A percentile compares a stretch with the other conserved stretches of the same genome.
phyloP scores from a whole-genome alignment of 164 flowering plant genomes.

The Akebia trifoliata region DNA sequence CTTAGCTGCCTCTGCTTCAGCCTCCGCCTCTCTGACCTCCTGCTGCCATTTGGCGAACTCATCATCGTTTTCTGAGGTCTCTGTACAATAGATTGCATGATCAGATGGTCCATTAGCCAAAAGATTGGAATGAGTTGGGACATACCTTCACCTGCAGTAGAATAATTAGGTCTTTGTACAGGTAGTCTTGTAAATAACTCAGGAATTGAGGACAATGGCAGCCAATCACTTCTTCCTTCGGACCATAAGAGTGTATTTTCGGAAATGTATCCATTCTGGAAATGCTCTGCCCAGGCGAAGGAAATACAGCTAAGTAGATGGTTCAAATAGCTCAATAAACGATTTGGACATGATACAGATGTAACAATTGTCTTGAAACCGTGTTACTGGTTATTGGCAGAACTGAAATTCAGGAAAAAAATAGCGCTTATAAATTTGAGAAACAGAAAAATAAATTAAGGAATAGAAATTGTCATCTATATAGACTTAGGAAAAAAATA shows the following conservation, averaged over 20 bases:
- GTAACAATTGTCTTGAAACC: constrained; percentile 37
- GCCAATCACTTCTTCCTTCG: constrained; percentile 85
- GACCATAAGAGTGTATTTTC: constrained; percentile 74
- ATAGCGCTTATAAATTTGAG: constrained; percentile 10
- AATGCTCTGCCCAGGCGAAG: constrained; percentile 76
- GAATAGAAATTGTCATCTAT: background rate
- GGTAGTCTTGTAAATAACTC: constrained; percentile 34
- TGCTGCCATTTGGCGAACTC: constrained; percentile 80
- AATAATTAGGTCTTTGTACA: constrained; percentile 15
- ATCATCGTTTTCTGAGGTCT: constrained; percentile 37
- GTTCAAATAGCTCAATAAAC: constrained; percentile 36
- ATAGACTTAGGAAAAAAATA: background rate
- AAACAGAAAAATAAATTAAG: background rate
- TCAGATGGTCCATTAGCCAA: constrained; percentile 6
- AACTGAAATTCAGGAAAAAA: constrained; percentile 35
- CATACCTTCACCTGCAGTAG: constrained; percentile 29
- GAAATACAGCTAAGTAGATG: constrained; percentile 49
- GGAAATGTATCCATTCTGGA: constrained; percentile 56
- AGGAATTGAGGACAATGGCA: constrained; percentile 68
- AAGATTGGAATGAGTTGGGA: background rate
- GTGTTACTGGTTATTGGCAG: constrained; percentile 32
- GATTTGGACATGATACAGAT: constrained; percentile 42
- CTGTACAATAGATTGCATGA: constrained; percentile 25
- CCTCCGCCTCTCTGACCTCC: constrained; percentile 69
- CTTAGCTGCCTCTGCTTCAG: constrained; percentile 39